phyloP scores from a whole-genome alignment of 176 grass and related monocot genomes.

The Avena eriantha region DNA sequence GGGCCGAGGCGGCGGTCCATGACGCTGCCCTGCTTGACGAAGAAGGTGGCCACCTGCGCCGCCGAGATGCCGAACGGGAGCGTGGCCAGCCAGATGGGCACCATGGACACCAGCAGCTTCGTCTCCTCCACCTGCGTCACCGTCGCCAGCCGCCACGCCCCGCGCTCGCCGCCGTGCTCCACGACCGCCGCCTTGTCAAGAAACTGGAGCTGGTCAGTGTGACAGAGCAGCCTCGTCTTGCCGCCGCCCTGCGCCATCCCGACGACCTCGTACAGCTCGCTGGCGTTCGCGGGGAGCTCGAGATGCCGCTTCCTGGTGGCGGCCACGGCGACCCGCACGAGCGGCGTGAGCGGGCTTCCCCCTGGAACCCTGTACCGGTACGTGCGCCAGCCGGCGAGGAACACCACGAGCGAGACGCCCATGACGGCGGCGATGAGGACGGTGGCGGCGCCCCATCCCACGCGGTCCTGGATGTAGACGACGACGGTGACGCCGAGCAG shows the following conservation, averaged over 20 bases:
- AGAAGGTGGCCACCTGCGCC: slow-evolving; percentile 72
- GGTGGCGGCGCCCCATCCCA: slow-evolving; percentile 68
- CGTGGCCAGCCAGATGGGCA: slow-evolving; percentile 77
- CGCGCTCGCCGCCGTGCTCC: slow-evolving; percentile 45
- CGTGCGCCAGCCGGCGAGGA: slow-evolving; percentile 50
- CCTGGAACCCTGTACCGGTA: slow-evolving; percentile 67
- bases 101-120: slow-evolving; percentile 73
- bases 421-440: slow-evolving; percentile 62
- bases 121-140: slow-evolving; percentile 96
- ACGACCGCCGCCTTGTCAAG: slow-evolving; percentile 87
- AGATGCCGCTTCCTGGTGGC: slow-evolving; percentile 65
- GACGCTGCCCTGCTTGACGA: slow-evolving; percentile 84
- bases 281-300: slow-evolving; percentile 40
- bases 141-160: slow-evolving; percentile 67
- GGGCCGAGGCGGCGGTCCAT: slow-evolving; percentile 67
- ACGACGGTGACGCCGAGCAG: slow-evolving; percentile 72
- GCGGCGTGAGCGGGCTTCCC: slow-evolving; percentile 70
- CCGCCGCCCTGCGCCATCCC: slow-evolving; percentile 4
- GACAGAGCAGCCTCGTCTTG: slow-evolving; percentile 66
- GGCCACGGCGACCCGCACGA: slow-evolving; percentile 61
- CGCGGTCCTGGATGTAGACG: slow-evolving; percentile 57
- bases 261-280: slow-evolving; percentile 57
- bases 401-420: slow-evolving; percentile 56
- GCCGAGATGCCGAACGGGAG: slow-evolving; percentile 69
- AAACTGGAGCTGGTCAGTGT: slow-evolving; percentile 60